Evolutionary conservation across 257 asterid genomes (phyloP), one percentile per base, ranked within the genome.

Genomic region (Fraxinus cuspidata): DNA sequence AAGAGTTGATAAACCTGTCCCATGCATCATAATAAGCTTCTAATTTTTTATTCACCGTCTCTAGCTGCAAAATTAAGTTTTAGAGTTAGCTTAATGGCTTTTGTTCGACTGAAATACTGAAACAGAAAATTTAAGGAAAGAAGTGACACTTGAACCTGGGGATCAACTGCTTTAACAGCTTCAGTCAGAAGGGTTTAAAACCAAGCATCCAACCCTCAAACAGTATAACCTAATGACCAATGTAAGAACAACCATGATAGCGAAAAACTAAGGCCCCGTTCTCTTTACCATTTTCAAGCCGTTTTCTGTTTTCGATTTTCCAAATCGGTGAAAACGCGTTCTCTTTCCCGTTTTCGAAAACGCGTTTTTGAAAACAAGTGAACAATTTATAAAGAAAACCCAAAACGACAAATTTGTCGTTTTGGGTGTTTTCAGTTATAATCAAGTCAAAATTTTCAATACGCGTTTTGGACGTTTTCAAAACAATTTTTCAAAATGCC

Each of bases 171-270:
- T 84, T 89, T 92, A 82, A 96, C 95, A 29, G 77, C 90, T 77
- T 85, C 90, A 51, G 66, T 75, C 19, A 95, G 92, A 71, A 93
- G 84, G 98, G 97, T 86, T 89, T 96, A 80, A 96, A 96, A 76
- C 98, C 99, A 78, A 96, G 99, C 99, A 96, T 96, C 99, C 99
- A 96, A 74, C 98, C 99, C 87, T 96, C 99, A 53, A 96, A 96
- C 74, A 96, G 83, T 74, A 96, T 81, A 58, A 90, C 99, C 99
- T 96, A 86, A 72, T 18, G 23, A 85, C 23, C 79, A 70, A 29
- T 69, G 3, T 28, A 73, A 72, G 29, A 74, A 74, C 56, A 68
- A 74, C 11, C 73, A 75, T 47, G 11, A 53, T 16, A 34, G 18
- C 19, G 49, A 68, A 58, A 76, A 58, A 38, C 3, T n/a, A n/a